These are phyloP conservation scores for Phaeosphaeria sp. DNA, from an alignment of 2,329 filamentous ascomycete genomes.

Conservation along the genomic window DNA sequence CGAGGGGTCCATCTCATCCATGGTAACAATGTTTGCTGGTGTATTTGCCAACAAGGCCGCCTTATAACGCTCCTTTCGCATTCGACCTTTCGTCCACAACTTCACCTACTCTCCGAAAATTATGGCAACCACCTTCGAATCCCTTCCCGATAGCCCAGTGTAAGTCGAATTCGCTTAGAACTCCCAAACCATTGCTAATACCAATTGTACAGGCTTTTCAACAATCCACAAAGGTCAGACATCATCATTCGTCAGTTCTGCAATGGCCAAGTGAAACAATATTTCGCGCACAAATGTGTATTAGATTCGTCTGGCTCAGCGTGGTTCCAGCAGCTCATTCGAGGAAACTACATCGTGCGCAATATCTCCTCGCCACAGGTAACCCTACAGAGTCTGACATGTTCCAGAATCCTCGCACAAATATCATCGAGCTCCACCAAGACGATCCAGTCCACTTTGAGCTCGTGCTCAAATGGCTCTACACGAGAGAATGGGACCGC, in stretches of 20 bases:
- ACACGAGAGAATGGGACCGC: slow-evolving; percentile 1
- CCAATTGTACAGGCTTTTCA: neutral
- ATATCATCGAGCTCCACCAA: slow-evolving; percentile 9
- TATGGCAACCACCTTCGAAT: no score
- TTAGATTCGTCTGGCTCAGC: neutral
- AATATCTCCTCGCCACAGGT: no score
- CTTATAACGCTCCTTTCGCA: no score
- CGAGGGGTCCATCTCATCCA: no score
- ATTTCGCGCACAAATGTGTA: neutral
- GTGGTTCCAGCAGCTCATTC: neutral
- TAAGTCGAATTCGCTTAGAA: neutral
- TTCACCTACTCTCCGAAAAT: no score
- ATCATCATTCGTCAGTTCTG: neutral
- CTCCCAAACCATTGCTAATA: neutral
- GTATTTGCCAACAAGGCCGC: no score
- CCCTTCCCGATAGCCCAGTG: neutral
- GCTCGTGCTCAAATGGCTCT: slow-evolving; percentile 11
- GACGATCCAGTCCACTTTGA: slow-evolving; percentile 12
- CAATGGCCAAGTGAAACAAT: neutral
- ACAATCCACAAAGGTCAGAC: neutral
- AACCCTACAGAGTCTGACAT: neutral
- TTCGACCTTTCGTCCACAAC: no score
- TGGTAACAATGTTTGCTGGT: no score
- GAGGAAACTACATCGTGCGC: neutral
- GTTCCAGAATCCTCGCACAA: neutral